A percentile compares a stretch with the other conserved stretches of the same genome.
These are phyloP conservation scores for Styphnolobium japonicum DNA, from an alignment of 306 rosid species.

Conservation along the genomic window DNA sequence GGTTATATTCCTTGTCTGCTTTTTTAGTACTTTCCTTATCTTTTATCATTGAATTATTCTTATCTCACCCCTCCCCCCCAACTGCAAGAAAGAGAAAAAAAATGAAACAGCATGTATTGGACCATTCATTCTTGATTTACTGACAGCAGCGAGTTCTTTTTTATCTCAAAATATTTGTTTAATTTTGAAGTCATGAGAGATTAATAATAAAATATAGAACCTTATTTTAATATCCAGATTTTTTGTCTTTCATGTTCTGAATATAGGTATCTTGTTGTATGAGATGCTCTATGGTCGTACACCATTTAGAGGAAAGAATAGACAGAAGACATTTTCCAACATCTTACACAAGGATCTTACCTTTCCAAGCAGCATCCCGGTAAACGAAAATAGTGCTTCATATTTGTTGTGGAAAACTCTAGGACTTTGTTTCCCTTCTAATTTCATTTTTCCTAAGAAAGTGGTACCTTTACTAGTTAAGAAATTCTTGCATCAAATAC, in stretches of 20 bases:
- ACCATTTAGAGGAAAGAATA: slow-evolving; percentile 90
- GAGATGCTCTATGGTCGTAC: slow-evolving; percentile 98
- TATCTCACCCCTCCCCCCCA: no score
- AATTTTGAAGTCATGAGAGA: background rate
- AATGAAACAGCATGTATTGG: no score
- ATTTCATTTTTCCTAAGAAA: background rate
- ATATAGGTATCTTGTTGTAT: slow-evolving; percentile 80
- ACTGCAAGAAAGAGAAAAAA: no score
- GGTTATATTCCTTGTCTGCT: background rate
- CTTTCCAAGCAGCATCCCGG: slow-evolving; percentile 90
- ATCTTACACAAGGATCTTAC: slow-evolving; percentile 91
- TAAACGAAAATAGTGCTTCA: slow-evolving; percentile 21
- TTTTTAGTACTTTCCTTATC: no score
- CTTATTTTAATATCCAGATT: background rate
- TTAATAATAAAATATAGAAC: background rate
- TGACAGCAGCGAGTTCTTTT: background rate
- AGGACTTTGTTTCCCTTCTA: background rate
- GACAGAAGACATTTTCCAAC: slow-evolving; percentile 86
- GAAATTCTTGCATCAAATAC: background rate
- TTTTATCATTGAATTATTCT: no score
- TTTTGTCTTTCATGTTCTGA: slow-evolving; percentile 19
- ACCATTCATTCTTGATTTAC: no score
- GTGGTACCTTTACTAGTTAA: background rate
- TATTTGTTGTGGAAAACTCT: background rate
- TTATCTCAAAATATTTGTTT: background rate